Percentiles rank a stretch among this genome's conserved stretches.
These are phyloP conservation scores for Picea abies DNA, from an alignment of 83 land plant species.

Conservation along the genomic window DNA sequence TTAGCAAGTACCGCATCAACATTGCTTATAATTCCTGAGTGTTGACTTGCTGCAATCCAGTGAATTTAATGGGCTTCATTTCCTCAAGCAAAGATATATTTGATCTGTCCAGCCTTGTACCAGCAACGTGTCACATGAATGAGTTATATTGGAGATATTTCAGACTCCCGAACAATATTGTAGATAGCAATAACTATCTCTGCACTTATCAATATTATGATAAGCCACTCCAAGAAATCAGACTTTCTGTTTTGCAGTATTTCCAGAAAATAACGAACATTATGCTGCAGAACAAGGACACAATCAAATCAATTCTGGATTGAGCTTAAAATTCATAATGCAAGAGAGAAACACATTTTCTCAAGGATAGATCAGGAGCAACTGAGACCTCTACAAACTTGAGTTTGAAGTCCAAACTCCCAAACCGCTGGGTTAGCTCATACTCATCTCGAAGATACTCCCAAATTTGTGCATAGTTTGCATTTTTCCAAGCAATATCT, in stretches of 20 bases:
- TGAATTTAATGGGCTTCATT: no score
- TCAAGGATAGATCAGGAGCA: not conserved
- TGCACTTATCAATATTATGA: conserved; percentile 69
- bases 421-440: conserved; percentile 88
- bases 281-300: conserved; percentile 65
- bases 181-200: conserved; percentile 76
- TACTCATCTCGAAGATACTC: conserved; percentile 94
- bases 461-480: conserved; percentile 88
- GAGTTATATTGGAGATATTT: no score
- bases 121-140: no score
- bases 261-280: conserved; percentile 84
- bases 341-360: not conserved
- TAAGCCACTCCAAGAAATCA: conserved; percentile 82
- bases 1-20: no score
- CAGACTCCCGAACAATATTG: conserved; percentile 47
- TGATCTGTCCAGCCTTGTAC: no score
- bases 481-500: conserved; percentile 96
- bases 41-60: no score
- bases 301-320: not conserved
- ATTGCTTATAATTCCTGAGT: no score
- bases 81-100: no score
- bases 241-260: conserved; percentile 84
- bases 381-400: conserved; percentile 86
- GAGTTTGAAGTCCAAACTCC: conserved; percentile 81
- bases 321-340: conserved; percentile 1